Evolutionary conservation across 129 eudicot species (phyloP), one percentile per base, ranked within the genome.

Genomic region (Erigeron canadensis): DNA sequence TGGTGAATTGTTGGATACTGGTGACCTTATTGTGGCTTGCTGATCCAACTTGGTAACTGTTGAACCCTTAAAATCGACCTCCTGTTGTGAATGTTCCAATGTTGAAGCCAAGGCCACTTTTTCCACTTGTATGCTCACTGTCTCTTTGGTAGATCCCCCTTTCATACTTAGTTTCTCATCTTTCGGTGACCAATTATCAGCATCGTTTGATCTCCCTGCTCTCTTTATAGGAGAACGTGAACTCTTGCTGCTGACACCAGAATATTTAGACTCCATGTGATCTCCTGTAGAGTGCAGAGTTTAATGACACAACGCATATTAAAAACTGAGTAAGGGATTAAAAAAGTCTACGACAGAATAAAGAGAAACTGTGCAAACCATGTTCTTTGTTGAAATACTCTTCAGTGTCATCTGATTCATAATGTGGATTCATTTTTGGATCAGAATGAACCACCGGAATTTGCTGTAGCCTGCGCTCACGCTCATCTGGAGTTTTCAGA

Each of bases 391-490:
- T 76, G 54, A 74, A 76, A 72, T 68, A 67, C 72, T 67, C 79
- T 73, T 77, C 86, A 17, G 79, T 75, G 60, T 95, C 96, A 56
- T 84, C 97, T 48, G 96, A 95, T 68, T 84, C 96, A 77, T 82
- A 88, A 62, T 80, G 62, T 19, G 99, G 97, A 83, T 85, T 85
- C 99, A 90, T 90, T 65, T 85, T 87, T 73, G 97, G 97, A 80
- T 90, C 99, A 55, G 90, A 77, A 72, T 83, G 96, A 40, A 95
- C 84, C 17, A 81, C 85, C 28, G 97, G 99, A 67, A 95, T 77
- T 76, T 86, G 82, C 39, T 65, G 63, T 44, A 87, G 79, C 66
- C 94, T 87, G 58, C 91, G 94, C 42, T 82, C 88, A 61, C 84
- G 91, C 74, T 95, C 99, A 58, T 94, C 98, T 4, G 95, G 93